These are phyloP conservation scores for Blastomyces parvus DNA, from an alignment of 2,329 filamentous ascomycete genomes.

Conservation along the genomic window DNA sequence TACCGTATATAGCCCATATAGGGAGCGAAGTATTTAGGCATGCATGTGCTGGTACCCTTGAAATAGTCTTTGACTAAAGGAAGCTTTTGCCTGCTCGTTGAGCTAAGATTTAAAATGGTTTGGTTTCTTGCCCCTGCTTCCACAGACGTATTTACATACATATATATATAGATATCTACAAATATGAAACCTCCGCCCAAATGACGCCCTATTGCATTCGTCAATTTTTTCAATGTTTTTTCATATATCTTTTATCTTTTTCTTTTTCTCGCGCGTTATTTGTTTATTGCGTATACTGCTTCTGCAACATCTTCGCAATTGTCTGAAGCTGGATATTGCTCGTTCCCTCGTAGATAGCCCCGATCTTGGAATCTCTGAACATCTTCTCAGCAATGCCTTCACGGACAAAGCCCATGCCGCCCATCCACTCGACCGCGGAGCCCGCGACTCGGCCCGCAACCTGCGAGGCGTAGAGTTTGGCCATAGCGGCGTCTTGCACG, in stretches of 20 bases:
- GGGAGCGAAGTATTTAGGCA: not conserved
- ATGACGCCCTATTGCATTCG: not conserved
- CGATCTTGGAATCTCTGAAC: slow-evolving; percentile 96
- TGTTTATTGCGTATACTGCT: slow-evolving; percentile 52
- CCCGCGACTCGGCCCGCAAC: slow-evolving; percentile 80
- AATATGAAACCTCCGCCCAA: not conserved
- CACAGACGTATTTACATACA: not conserved
- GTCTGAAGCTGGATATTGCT: slow-evolving; percentile 61
- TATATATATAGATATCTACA: not conserved
- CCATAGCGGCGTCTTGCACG: slow-evolving; percentile 93
- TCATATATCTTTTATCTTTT: no score
- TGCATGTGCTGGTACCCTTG: not conserved
- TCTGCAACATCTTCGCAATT: slow-evolving; percentile 61
- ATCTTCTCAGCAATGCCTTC: slow-evolving; percentile 97
- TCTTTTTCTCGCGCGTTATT: not conserved
- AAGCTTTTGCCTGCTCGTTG: not conserved
- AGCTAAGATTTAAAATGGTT: not conserved
- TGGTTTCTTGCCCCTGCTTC: not conserved
- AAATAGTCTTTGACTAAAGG: no score
- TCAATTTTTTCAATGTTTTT: not conserved
- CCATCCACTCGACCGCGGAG: slow-evolving; percentile 96
- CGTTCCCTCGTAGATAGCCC: slow-evolving; percentile 86
- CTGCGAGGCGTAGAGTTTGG: slow-evolving; percentile 89
- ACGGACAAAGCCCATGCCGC: slow-evolving; percentile 95
- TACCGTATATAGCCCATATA: not conserved